A percentile compares a stretch with the other conserved stretches of the same genome.
Conservation (phyloP, 31 red algal genomes). For the Asparagopsis taxiformis region DNA sequence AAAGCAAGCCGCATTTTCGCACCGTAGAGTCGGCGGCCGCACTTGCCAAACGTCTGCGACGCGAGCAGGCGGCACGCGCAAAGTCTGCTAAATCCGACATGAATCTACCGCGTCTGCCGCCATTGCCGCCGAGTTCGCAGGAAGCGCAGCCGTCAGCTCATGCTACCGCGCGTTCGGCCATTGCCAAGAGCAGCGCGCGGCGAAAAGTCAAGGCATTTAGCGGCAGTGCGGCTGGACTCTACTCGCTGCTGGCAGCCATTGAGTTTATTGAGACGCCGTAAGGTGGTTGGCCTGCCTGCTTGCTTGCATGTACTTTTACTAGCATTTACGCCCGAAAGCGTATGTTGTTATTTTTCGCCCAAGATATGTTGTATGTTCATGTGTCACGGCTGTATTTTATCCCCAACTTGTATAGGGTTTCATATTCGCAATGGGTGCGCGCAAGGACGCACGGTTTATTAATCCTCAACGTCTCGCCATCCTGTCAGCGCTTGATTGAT, state of each 20-base stretch:
- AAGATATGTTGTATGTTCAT: no score
- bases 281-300: background rate
- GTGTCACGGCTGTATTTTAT: no score
- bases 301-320: background rate
- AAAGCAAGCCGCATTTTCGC: slow-evolving; percentile 21
- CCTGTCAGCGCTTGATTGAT: background rate
- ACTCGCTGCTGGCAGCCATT: slow-evolving; percentile 27
- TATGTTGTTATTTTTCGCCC: background rate
- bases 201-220: no score
- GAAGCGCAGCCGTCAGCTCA: slow-evolving; percentile 12
- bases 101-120: background rate
- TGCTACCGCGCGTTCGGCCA: no score
- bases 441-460: no score
- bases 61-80: slow-evolving; percentile 6
- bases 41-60: slow-evolving; percentile 8
- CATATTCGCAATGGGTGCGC: no score
- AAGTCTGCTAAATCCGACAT: no score
- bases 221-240: slow-evolving; percentile 20
- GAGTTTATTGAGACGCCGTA: slow-evolving; percentile 36
- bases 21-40: slow-evolving; percentile 34
- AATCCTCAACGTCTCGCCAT: no score
- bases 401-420: no score
- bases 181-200: no score
- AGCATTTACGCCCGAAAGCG: no score
- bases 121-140: slow-evolving; percentile 1